phyloP scores from a whole-genome alignment of 768 basidiomycete species.

The Hydnomerulius pinastri region DNA sequence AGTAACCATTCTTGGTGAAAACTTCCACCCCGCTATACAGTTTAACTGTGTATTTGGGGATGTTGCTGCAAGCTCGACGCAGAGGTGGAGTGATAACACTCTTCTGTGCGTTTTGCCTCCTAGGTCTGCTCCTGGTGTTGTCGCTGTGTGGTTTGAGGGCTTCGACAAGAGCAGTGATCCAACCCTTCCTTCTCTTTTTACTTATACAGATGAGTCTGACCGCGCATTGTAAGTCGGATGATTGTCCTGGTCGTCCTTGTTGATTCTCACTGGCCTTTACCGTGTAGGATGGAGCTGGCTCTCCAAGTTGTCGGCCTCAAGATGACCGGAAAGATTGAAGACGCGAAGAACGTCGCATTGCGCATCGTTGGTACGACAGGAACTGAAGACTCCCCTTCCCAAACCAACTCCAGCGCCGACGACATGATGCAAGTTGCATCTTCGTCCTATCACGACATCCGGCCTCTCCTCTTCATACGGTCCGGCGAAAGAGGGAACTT shows the following conservation, averaged over 20 bases:
- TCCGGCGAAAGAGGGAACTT: conserved; percentile 62
- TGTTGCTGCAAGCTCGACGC: conserved; percentile 76
- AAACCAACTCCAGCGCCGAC: conserved; percentile 32
- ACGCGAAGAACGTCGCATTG: conserved; percentile 91
- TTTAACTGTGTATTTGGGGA: conserved; percentile 87
- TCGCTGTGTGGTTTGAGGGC: conserved; percentile 88
- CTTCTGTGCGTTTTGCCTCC: conserved; percentile 92
- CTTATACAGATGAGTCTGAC: conserved; percentile 90
- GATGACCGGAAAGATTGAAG: conserved; percentile 95
- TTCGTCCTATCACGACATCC: conserved; percentile 50
- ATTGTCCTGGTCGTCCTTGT: conserved; percentile 3
- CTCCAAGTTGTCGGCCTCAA: conserved; percentile 93
- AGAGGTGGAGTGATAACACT: conserved; percentile 91
- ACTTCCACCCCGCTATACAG: conserved; percentile 76
- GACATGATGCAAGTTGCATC: conserved; percentile 58
- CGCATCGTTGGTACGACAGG: conserved; percentile 83
- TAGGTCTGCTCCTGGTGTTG: conserved; percentile 75
- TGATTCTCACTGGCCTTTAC: conserved; percentile 18
- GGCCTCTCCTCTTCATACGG: conserved; percentile 56
- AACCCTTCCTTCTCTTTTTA: conserved; percentile 67
- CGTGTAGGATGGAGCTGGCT: conserved; percentile 95
- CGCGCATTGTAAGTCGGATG: conserved; percentile 69
- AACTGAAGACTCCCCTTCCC: conserved; percentile 48
- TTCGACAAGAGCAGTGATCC: conserved; percentile 61
- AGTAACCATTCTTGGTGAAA: conserved; percentile 89